phyloP scores from a whole-genome alignment of 1,139 yeast genomes.

The Lodderomyces oxycetoniae region DNA sequence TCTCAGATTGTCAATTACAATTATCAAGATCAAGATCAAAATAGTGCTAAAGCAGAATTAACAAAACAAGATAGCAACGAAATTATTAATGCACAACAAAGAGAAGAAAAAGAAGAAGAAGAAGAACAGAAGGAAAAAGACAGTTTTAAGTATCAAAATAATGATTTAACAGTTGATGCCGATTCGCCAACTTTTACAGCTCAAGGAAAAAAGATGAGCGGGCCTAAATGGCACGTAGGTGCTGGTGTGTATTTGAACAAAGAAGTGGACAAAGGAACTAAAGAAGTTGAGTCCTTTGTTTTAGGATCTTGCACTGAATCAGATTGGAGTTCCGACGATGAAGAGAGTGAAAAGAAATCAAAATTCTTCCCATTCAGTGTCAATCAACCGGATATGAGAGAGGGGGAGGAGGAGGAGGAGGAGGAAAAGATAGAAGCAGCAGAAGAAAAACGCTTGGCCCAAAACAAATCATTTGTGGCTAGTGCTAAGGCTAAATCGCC shows the following conservation, averaged over 20 bases:
- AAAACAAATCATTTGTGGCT: too few relatives aligned
- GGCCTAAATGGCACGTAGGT: conserved; percentile 14
- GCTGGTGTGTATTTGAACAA: conserved; percentile 15
- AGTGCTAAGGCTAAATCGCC: too few relatives aligned
- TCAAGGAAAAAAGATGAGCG: conserved; percentile 8
- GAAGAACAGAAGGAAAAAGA: too few relatives aligned
- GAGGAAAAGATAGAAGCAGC: too few relatives aligned
- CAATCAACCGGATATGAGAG: conserved; percentile 4
- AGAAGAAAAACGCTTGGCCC: too few relatives aligned
- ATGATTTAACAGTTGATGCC: neutral
- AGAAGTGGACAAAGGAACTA: conserved; percentile 9
- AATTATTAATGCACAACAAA: neutral
- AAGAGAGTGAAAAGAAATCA: conserved; percentile 1
- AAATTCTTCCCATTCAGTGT: conserved; percentile 3
- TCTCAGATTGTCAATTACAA: too few relatives aligned
- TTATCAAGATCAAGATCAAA: too few relatives aligned
- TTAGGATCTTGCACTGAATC: conserved; percentile 1
- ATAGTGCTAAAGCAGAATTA: too few relatives aligned
- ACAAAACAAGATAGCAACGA: too few relatives aligned
- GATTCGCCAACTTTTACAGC: conserved; percentile 6
- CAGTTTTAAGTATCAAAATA: neutral
- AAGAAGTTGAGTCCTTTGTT: conserved; percentile 1
- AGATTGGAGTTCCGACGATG: conserved; percentile 4
- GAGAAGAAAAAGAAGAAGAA: neutral
- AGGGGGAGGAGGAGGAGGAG: conserved; percentile 7